phyloP scores from a whole-genome alignment of 345 rosid species.

The Turnera subulata region DNA sequence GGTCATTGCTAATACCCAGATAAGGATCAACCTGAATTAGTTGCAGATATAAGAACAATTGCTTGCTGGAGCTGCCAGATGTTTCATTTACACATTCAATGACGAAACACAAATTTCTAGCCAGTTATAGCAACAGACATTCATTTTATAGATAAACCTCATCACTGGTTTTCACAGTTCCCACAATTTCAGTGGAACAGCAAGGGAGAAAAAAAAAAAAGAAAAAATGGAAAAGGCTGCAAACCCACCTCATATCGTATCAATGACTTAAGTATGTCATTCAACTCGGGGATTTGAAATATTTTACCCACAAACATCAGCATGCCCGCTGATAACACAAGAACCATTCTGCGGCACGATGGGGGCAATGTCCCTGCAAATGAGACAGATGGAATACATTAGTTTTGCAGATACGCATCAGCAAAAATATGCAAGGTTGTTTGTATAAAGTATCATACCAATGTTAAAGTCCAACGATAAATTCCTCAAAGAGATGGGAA shows the following conservation, averaged over 20 bases:
- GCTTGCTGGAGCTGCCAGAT: too few relatives aligned
- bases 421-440: neutral
- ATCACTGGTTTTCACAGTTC: too few relatives aligned
- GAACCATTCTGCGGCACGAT: conserved; percentile 56
- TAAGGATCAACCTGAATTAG: conserved; percentile 71
- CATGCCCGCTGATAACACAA: conserved; percentile 57
- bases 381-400: conserved; percentile 6
- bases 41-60: neutral
- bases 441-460: conserved; percentile 43
- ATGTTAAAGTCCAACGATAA: conserved; percentile 46
- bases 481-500: conserved; percentile 62
- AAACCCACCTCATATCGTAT: conserved; percentile 60
- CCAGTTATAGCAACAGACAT: too few relatives aligned
- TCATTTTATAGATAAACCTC: too few relatives aligned
- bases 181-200: neutral
- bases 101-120: too few relatives aligned
- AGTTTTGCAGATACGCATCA: conserved; percentile 6
- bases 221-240: neutral
- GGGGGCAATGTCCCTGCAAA: conserved; percentile 55
- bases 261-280: conserved; percentile 49
- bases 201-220: neutral
- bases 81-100: too few relatives aligned
- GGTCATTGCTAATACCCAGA: conserved; percentile 59
- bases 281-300: conserved; percentile 55
- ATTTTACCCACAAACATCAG: conserved; percentile 77